Evolutionary conservation across 2,329 filamentous ascomycete species (phyloP), one percentile per base, ranked within the genome.

Genomic region (Leptographium flavum): DNA sequence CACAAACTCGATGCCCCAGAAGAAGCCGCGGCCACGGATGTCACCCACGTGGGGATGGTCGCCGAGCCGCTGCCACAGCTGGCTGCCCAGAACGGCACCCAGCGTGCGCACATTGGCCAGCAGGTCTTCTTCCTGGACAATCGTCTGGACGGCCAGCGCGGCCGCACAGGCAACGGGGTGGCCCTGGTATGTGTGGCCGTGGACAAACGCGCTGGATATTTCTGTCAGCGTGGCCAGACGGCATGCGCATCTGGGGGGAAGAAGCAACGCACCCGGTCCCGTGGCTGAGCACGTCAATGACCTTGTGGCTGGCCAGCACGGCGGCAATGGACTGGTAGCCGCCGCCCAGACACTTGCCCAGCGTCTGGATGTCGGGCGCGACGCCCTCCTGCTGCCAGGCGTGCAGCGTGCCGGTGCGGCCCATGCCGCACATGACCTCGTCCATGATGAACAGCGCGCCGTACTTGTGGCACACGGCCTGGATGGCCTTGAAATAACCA

Each of bases 401-500:
- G 58, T 83, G 72, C 52, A 83, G 59, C 6, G 66, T 73, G 0
- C 77, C 78, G 0, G 68, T 71, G 3, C 79, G 69, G 3, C 79
- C 79, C 60, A 75, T 74, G 10, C 79, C 79, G 42, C 72, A 80
- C 81, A 87, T 86, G 48, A 87, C 70, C 56, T 76, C 70, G 45
- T 76, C 73, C 0, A 75, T 50, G n/a, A 75, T 65, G 5, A 79
- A 61, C 2, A 80, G 63, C 0, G 71, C 69, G 2, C 70, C 71
- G 45, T 78, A 61, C 45, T 67, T 67, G 19, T 72, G 62, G 54
- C 76, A 80, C 0, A 81, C 61, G 0, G 57, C 54, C 42, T 68
- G 64, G 48, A 77, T 63, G 9, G 68, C 70, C n/a, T 63, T 55
- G 50, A 77, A 68, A 45, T 81, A 81, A 0, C 73, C 74, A 2